Percentiles rank a stretch among this genome's conserved stretches.
These are phyloP conservation scores for Solanum chiquidenum DNA, from an alignment of 257 asterid genomes.

Conservation along the genomic window DNA sequence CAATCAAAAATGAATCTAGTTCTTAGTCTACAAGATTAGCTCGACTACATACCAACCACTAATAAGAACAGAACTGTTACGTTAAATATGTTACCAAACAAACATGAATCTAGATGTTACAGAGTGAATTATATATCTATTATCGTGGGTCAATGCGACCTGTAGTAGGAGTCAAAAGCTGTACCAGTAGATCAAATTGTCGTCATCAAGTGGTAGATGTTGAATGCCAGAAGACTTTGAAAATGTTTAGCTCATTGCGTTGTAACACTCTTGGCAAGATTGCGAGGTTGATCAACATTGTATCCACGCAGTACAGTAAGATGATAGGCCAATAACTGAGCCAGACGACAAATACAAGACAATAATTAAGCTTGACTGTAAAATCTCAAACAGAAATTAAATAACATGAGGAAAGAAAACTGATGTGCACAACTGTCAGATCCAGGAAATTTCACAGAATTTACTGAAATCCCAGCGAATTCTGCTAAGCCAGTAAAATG, in stretches of 20 bases:
- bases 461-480: not conserved
- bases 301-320: conserved; percentile 87
- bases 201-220: not conserved
- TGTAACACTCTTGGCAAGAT: conserved; percentile 97
- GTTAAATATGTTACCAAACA: not conserved
- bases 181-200: not conserved
- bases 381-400: not conserved
- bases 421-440: not conserved
- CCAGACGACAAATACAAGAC: not conserved
- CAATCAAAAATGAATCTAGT: not conserved
- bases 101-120: not conserved
- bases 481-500: not conserved
- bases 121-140: not conserved
- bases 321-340: conserved; percentile 92
- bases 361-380: not conserved
- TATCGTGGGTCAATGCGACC: not conserved
- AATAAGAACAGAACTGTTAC: not conserved
- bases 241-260: conserved; percentile 43
- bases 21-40: not conserved
- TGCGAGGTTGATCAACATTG: conserved; percentile 96
- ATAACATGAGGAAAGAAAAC: not conserved
- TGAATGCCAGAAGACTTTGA: not conserved
- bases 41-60: not conserved
- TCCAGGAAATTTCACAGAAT: not conserved
- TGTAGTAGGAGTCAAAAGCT: not conserved